These are phyloP conservation scores for Theileria sp. DNA, from an alignment of 169 alveolate species.

Conservation along the genomic window DNA sequence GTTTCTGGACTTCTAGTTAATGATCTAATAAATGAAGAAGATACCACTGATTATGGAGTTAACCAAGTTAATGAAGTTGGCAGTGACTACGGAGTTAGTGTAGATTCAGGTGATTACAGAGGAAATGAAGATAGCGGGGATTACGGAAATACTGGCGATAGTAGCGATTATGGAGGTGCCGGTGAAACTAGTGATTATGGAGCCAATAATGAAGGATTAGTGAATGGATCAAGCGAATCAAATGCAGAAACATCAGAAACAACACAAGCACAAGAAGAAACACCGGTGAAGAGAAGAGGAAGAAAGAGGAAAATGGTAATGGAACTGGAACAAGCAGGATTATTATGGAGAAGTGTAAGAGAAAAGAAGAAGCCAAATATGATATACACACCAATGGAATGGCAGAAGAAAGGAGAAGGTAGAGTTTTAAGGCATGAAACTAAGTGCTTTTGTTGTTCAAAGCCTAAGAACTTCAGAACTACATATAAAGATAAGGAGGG, in stretches of 20 bases:
- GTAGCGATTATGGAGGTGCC: constrained; percentile 31
- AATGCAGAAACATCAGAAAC: neutral
- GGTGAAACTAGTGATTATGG: constrained; percentile 65
- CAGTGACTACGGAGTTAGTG: neutral
- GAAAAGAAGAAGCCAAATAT: constrained; percentile 70
- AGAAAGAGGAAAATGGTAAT: constrained; percentile 29
- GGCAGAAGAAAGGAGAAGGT: constrained; percentile 77
- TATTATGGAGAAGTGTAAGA: constrained; percentile 78
- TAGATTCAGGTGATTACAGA: constrained; percentile 27
- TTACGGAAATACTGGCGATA: constrained; percentile 41
- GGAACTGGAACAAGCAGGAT: constrained; percentile 59
- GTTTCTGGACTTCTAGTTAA: neutral
- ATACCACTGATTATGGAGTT: neutral
- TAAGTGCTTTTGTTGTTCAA: constrained; percentile 86
- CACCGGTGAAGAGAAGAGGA: constrained; percentile 26
- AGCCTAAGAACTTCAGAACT: constrained; percentile 73
- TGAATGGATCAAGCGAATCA: neutral
- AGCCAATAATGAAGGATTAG: constrained; percentile 51
- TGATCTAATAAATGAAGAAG: neutral
- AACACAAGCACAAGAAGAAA: constrained; percentile 16
- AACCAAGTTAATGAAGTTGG: neutral
- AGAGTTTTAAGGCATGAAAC: constrained; percentile 82
- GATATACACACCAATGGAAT: constrained; percentile 76
- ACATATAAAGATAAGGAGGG: constrained; percentile 73
- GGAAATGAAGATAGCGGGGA: neutral